phyloP scores from a whole-genome alignment of 73 alveolate genomes.

The Effrenium voratum region DNA sequence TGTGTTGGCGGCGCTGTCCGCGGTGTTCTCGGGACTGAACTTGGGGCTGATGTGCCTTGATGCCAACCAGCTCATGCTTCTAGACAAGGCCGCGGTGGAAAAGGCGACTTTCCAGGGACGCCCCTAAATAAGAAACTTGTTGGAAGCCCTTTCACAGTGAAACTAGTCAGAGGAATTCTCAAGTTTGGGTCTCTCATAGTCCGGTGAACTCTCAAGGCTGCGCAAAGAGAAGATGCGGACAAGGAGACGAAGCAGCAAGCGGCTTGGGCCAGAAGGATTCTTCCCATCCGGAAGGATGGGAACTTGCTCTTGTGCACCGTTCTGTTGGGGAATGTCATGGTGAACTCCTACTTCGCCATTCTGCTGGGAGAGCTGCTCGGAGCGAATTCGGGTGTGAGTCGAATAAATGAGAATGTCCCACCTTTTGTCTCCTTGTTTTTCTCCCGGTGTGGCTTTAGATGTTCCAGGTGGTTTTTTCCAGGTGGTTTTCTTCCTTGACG shows the following conservation, averaged over 20 bases:
- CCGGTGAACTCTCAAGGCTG: too few relatives aligned
- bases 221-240: neutral
- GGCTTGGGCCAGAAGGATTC: slow-evolving; percentile 38
- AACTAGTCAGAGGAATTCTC: too few relatives aligned
- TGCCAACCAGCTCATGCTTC: neutral
- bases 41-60: slow-evolving; percentile 34
- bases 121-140: too few relatives aligned
- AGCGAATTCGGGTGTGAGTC: too few relatives aligned
- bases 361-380: neutral
- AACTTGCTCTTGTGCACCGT: slow-evolving; percentile 25
- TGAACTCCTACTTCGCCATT: neutral
- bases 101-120: too few relatives aligned
- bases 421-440: too few relatives aligned
- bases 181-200: too few relatives aligned
- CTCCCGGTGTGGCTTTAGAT: too few relatives aligned
- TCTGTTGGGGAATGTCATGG: slow-evolving; percentile 37
- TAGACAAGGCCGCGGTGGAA: slow-evolving; percentile 13
- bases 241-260: slow-evolving; percentile 33
- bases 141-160: too few relatives aligned
- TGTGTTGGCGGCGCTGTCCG: slow-evolving; percentile 4
- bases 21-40: slow-evolving; percentile 25
- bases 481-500: too few relatives aligned
- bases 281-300: slow-evolving; percentile 21
- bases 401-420: too few relatives aligned
- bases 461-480: too few relatives aligned